Evolutionary conservation across 2,329 filamentous ascomycete genomes (phyloP).

Genomic region (Cladosporium sp.): DNA sequence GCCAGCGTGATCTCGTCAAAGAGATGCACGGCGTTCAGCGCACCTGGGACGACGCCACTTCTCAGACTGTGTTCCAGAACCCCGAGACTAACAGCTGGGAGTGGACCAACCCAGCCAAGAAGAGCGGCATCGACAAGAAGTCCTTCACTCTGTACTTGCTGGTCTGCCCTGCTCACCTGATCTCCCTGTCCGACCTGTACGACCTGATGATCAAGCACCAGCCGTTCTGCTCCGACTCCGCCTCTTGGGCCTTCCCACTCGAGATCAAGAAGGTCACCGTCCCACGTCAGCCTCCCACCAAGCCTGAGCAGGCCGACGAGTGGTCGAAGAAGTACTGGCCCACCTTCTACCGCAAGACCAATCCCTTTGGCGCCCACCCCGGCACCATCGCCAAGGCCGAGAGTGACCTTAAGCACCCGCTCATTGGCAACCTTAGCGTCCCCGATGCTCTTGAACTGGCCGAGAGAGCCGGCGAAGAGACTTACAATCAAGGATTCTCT

Average conservation of each 20-base stretch:
- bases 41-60: conserved; percentile 33
- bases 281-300: conserved; percentile 72
- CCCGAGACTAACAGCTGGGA: conserved; percentile 45
- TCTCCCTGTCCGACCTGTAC: conserved; percentile 57
- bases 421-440: conserved; percentile 50
- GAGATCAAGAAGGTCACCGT: conserved; percentile 66
- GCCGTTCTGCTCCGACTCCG: conserved; percentile 41
- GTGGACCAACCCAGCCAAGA: conserved; percentile 61
- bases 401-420: conserved; percentile 58
- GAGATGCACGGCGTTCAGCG: conserved; percentile 36
- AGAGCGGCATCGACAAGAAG: conserved; percentile 48
- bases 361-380: conserved; percentile 81
- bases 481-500: conserved; percentile 53
- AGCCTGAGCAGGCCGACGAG: conserved; percentile 68
- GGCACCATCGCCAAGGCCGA: conserved; percentile 69
- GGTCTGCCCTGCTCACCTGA: conserved; percentile 50
- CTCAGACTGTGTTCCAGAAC: conserved; percentile 33
- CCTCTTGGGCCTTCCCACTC: conserved; percentile 43
- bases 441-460: conserved; percentile 64
- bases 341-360: conserved; percentile 81
- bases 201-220: conserved; percentile 40
- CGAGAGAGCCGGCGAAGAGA: conserved; percentile 61
- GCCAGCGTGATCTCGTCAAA: conserved; percentile 35
- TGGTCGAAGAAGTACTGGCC: conserved; percentile 83
- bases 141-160: conserved; percentile 50